These are phyloP conservation scores for Lactarius hengduanensis DNA, from an alignment of 768 basidiomycete genomes.

Conservation along the genomic window DNA sequence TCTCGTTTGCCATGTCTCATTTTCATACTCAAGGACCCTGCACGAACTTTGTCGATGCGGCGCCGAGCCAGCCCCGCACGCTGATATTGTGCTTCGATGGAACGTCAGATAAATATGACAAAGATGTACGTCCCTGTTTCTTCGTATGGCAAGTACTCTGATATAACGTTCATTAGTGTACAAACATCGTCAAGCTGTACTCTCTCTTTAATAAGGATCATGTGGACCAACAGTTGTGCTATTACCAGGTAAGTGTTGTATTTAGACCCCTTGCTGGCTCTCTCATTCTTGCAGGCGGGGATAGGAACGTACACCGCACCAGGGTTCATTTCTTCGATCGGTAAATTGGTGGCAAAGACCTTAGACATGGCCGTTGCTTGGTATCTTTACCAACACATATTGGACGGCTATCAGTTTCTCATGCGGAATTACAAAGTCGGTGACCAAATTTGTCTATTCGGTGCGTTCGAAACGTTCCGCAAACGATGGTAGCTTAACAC, in stretches of 20 bases:
- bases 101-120: constrained; percentile 15
- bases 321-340: constrained; percentile 59
- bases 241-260: constrained; percentile 58
- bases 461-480: constrained; percentile 37
- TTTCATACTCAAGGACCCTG: background rate
- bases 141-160: background rate
- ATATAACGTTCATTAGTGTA: constrained; percentile 34
- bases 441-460: constrained; percentile 72
- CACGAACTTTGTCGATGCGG: background rate
- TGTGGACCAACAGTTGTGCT: constrained; percentile 41
- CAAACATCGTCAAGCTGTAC: constrained; percentile 42
- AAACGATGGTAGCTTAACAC: constrained; percentile 11
- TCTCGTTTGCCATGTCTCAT: background rate
- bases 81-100: constrained; percentile 24
- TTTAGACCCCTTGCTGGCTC: background rate
- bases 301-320: constrained; percentile 43
- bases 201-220: constrained; percentile 39
- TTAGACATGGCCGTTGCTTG: constrained; percentile 71
- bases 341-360: constrained; percentile 56
- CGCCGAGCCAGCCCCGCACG: constrained; percentile 5
- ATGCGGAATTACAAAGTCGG: constrained; percentile 73
- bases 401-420: constrained; percentile 71
- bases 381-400: constrained; percentile 70
- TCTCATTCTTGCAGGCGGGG: background rate
- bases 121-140: background rate